Evolutionary conservation across 139 green algal species (phyloP).

Genomic region (Eudorina sp.): DNA sequence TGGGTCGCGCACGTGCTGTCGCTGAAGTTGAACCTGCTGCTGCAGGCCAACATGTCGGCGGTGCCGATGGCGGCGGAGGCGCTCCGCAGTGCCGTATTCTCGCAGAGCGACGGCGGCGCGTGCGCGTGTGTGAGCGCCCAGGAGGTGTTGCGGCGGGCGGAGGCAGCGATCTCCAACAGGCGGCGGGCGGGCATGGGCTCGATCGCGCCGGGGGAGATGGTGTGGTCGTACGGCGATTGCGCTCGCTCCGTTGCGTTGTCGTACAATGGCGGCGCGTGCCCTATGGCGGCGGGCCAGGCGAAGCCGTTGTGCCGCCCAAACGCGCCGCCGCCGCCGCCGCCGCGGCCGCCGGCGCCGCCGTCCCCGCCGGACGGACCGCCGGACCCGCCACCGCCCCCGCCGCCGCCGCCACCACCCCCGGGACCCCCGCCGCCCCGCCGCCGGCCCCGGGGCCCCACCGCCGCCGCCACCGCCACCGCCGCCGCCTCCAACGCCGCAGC

Average conservation of each 20-base stretch:
- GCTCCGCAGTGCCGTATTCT: neutral
- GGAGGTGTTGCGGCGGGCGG: neutral
- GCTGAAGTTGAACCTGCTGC: slow-evolving; percentile 21
- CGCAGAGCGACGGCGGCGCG: neutral
- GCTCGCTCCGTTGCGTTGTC: neutral
- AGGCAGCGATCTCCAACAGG: neutral
- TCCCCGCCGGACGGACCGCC: neutral
- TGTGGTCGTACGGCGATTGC: slow-evolving; percentile 34
- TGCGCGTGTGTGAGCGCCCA: neutral
- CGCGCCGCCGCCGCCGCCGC: neutral
- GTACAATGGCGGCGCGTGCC: neutral
- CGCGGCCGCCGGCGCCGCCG: neutral
- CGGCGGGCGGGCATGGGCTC: neutral
- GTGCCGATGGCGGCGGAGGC: neutral
- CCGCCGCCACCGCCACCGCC: neutral
- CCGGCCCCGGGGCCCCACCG: neutral
- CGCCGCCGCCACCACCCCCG: neutral
- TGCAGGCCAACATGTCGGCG: neutral
- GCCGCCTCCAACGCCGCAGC: neutral
- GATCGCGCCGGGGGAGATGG: neutral
- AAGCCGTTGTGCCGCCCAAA: slow-evolving; percentile 10
- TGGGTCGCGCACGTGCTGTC: slow-evolving; percentile 1
- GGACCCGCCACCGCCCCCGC: neutral
- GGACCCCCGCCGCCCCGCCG: neutral
- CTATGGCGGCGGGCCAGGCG: neutral